Evolutionary conservation across 169 alveolate species (phyloP), one percentile per base, ranked within the genome.

Genomic region (Eimeria praecox): DNA sequence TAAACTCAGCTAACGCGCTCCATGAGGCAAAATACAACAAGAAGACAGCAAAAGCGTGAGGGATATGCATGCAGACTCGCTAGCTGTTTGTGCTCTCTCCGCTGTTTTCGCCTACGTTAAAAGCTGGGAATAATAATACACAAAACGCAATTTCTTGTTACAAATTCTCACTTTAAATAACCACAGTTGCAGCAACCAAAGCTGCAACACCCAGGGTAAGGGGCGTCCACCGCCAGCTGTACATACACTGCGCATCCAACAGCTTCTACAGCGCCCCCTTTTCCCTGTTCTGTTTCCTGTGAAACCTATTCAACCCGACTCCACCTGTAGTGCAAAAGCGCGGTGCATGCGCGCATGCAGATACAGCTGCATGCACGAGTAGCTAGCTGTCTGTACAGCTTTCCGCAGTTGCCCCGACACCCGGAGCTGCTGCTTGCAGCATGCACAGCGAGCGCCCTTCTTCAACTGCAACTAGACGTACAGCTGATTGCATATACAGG

Each of bases 1-100:
- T 22, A 30, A 8, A 30, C 89, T 30, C 59, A 80, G 89, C 89
- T 24, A 66, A 46, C 89, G 89, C 89, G 89, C 89, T 80, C 89
- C 89, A 80, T 80, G 89, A 80, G 89, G 89, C 89, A 27, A 40
- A 33, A 1, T 14, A 24, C 0, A 3, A 66, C 44, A 14, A 33
- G 14, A 14, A 10, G 78, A 24, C 78, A 1, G 18, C 10, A 14
- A 16, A n/a, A 12, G 78, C 33, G 22, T n/a, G 78, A 27, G 22
- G 78, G 33, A 66, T 10, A 3, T 66, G 2, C 40, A 66, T 33
- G 62, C 18, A 52, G 24, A 20, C 62, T 52, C 9, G 18, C 62
- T 52, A 20, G 62, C 18, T 52, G 18, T 20, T 12, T 12, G 62
- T 52, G 62, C 62, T 52, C 24, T 1, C 62, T 52, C 18, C 62